phyloP scores from a whole-genome alignment of 2,329 filamentous ascomycete genomes.

The Nectriaceae sp. region DNA sequence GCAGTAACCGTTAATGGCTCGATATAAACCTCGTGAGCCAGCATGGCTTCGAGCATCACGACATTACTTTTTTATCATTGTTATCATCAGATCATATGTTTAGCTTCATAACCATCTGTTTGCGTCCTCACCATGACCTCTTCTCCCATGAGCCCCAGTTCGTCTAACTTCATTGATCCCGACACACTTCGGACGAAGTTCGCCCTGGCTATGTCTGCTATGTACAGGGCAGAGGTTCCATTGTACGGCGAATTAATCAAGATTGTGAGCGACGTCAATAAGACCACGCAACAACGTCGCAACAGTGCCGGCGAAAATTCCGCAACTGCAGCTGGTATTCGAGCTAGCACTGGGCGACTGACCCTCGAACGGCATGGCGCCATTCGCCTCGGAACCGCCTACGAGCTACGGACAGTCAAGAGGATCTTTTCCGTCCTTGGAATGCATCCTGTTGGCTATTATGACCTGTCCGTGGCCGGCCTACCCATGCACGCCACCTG shows the following conservation, averaged over 20 bases:
- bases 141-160: no score
- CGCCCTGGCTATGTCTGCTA: slow-evolving; percentile 34
- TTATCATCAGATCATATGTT: no score
- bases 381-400: slow-evolving; percentile 47
- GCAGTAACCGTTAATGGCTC: no score
- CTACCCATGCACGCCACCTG: slow-evolving; percentile 55
- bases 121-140: no score
- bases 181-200: no score
- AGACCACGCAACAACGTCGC: no score
- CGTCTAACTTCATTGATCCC: no score
- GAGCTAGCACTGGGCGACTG: slow-evolving; percentile 9
- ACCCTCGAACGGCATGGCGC: slow-evolving; percentile 46
- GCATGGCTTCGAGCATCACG: no score
- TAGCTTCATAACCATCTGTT: no score
- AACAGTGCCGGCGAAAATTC: neutral
- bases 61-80: no score
- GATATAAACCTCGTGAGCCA: no score
- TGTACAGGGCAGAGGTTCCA: slow-evolving; percentile 39
- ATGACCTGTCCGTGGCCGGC: slow-evolving; percentile 48
- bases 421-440: slow-evolving; percentile 49
- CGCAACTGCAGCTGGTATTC: neutral
- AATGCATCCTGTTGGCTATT: slow-evolving; percentile 53
- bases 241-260: slow-evolving; percentile 35
- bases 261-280: no score
- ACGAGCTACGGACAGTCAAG: slow-evolving; percentile 44